Conservation (phyloP, 1,284 basidiomycete genomes). For the Naganishia sp. region DNA sequence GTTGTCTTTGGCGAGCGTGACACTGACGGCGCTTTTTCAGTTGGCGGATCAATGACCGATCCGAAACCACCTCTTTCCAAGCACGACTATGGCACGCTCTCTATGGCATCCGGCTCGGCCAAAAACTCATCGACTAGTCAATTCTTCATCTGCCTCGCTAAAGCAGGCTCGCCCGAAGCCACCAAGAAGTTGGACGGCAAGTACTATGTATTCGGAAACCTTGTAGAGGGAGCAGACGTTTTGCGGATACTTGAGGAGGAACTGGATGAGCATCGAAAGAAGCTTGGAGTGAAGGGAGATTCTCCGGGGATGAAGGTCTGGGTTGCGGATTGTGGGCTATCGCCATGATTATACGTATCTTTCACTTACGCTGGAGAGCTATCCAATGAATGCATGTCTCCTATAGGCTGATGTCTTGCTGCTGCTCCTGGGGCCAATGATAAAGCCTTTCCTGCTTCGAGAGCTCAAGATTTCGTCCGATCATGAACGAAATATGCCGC, state of each 20-base stretch:
- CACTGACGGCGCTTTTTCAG: not conserved
- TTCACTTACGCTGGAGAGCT: no score
- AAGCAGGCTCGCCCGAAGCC: conserved; percentile 13
- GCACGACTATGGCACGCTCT: conserved; percentile 32
- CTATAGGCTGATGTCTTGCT: no score
- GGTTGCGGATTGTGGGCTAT: conserved; percentile 18
- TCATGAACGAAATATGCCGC: no score
- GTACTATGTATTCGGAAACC: conserved; percentile 32
- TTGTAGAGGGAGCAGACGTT: conserved; percentile 24
- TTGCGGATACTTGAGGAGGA: conserved; percentile 29
- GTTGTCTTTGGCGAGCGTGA: not conserved
- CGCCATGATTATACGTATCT: not conserved
- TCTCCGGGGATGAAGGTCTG: conserved; percentile 23
- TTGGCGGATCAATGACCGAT: conserved; percentile 30
- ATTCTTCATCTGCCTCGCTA: conserved; percentile 33
- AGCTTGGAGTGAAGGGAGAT: conserved; percentile 15
- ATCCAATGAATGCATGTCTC: no score
- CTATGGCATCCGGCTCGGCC: conserved; percentile 30
- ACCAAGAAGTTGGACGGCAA: conserved; percentile 35
- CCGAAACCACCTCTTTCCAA: conserved; percentile 32
- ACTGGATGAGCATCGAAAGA: conserved; percentile 4
- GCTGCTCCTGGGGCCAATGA: no score
- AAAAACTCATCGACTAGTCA: conserved; percentile 35
- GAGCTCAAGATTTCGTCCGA: no score
- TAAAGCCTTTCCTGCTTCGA: no score